phyloP scores from a whole-genome alignment of 352 stramenopile species.

The Stramenopiles sp. region DNA sequence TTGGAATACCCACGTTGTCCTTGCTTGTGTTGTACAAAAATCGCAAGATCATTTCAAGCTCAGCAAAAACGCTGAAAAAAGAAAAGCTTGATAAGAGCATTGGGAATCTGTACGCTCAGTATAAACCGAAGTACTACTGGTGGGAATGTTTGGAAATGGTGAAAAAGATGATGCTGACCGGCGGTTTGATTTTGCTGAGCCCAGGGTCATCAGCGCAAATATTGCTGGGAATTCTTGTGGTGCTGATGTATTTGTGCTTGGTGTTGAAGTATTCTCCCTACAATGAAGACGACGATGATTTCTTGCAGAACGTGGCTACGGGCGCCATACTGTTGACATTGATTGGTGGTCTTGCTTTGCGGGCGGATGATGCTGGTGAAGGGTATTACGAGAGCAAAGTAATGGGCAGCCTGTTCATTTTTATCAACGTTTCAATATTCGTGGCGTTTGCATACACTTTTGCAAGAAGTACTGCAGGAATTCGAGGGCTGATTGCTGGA shows the following conservation, averaged over 20 bases:
- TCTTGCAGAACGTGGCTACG: not conserved
- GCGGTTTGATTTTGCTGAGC: not conserved
- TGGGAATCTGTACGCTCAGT: too few species aligned
- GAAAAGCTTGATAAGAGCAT: too few species aligned
- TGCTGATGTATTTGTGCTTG: not conserved
- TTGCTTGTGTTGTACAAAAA: not conserved
- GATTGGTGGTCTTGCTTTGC: not conserved
- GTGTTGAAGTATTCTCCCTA: not conserved
- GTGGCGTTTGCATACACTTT: too few species aligned
- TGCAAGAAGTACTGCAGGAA: too few species aligned
- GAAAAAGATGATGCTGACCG: not conserved
- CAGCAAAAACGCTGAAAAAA: too few species aligned
- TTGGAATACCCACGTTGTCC: not conserved
- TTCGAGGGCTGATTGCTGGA: too few species aligned
- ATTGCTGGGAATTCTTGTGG: not conserved
- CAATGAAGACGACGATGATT: not conserved
- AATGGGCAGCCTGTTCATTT: too few species aligned
- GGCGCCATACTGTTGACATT: not conserved
- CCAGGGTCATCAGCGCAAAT: constrained; percentile 3
- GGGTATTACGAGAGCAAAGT: not conserved
- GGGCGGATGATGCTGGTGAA: not conserved
- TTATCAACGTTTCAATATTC: too few species aligned
- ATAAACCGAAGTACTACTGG: too few species aligned
- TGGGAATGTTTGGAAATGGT: not conserved
- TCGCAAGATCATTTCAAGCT: too few species aligned